A percentile compares a stretch with the other conserved stretches of the same genome.
These are phyloP conservation scores for Nelumbo lutea DNA, from an alignment of 164 flowering plant species.

Conservation along the genomic window DNA sequence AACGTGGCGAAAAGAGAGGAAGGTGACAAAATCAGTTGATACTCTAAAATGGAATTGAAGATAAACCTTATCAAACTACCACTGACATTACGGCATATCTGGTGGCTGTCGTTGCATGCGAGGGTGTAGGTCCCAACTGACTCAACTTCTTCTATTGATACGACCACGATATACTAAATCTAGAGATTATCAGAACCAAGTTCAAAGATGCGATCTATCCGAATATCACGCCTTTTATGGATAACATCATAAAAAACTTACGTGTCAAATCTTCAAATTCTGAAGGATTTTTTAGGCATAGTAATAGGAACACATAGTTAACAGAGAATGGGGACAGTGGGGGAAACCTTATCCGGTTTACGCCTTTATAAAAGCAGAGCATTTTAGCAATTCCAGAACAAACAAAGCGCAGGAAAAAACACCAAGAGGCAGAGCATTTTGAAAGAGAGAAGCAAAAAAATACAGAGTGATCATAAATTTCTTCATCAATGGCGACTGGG, in stretches of 20 bases:
- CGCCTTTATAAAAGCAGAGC: slow-evolving; percentile 10
- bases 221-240: neutral
- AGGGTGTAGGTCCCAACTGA: too few species aligned
- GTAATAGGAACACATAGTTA: too few species aligned
- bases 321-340: neutral
- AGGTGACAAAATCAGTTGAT: too few species aligned
- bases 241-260: neutral
- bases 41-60: too few species aligned
- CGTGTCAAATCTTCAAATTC: neutral
- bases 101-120: too few species aligned
- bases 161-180: too few species aligned
- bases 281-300: neutral
- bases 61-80: too few species aligned
- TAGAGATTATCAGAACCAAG: too few species aligned
- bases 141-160: too few species aligned
- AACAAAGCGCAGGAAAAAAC: neutral
- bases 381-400: neutral
- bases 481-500: slow-evolving; percentile 7
- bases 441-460: neutral
- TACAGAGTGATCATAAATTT: neutral
- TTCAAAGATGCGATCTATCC: too few species aligned
- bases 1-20: too few species aligned
- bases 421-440: neutral
- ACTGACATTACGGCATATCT: too few species aligned
- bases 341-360: slow-evolving; percentile 10